Percentiles rank a stretch among this genome's conserved stretches.
Conservation (phyloP, 768 basidiomycete genomes). For the Coprinellus aureogranulatus region DNA sequence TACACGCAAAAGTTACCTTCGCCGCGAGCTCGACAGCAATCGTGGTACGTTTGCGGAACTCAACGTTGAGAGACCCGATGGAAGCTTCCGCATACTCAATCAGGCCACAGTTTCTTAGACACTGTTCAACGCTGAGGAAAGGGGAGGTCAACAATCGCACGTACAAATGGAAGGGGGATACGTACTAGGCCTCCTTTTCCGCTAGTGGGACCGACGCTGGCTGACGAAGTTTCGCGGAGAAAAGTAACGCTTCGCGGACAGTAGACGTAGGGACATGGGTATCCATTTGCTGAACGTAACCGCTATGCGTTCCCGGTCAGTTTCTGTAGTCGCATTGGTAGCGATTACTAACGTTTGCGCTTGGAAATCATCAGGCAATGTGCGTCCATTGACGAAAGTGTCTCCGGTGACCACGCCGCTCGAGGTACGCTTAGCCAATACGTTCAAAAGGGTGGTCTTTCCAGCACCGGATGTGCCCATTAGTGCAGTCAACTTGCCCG, state of each 20-base stretch:
- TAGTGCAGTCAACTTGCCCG: slow-evolving; percentile 24
- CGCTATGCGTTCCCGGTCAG: too few relatives aligned
- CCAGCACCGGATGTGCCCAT: slow-evolving; percentile 34
- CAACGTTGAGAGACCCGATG: slow-evolving; percentile 64
- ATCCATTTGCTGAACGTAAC: slow-evolving; percentile 85
- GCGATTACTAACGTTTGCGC: slow-evolving; percentile 48
- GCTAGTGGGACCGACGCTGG: slow-evolving; percentile 58
- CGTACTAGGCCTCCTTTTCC: slow-evolving; percentile 82
- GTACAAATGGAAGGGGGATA: slow-evolving; percentile 9
- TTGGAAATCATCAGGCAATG: slow-evolving; percentile 56
- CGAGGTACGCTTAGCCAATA: slow-evolving; percentile 45
- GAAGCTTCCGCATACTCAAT: slow-evolving; percentile 60
- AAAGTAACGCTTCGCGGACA: slow-evolving; percentile 78
- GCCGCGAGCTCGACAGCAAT: slow-evolving; percentile 88
- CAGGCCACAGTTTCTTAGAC: slow-evolving; percentile 63
- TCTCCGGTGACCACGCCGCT: slow-evolving; percentile 52
- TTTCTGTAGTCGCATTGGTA: neutral
- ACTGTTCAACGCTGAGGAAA: slow-evolving; percentile 38
- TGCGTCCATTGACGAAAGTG: slow-evolving; percentile 53
- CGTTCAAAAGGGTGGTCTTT: slow-evolving; percentile 54
- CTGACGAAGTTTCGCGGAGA: slow-evolving; percentile 81
- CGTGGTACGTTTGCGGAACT: slow-evolving; percentile 78
- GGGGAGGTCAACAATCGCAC: too few relatives aligned
- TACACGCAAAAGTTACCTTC: slow-evolving; percentile 53
- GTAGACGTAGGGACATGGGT: slow-evolving; percentile 73